Conservation (phyloP, 2,329 filamentous ascomycete species). For the Ophiostoma quercus region DNA sequence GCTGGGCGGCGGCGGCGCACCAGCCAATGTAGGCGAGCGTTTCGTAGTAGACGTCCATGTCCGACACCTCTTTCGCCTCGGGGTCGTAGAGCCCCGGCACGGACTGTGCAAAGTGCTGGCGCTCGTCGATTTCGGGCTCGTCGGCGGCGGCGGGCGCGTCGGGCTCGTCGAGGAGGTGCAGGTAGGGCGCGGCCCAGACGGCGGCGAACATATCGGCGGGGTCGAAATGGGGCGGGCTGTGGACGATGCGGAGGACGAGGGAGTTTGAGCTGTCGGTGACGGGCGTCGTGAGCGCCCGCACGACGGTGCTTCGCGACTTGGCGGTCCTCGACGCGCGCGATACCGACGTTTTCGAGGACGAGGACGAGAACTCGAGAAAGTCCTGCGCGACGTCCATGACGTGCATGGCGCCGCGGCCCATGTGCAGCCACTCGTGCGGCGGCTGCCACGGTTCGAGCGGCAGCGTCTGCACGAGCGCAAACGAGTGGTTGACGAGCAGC, state of each 20-base stretch:
- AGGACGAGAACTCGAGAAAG: neutral
- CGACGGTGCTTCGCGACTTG: too few relatives aligned
- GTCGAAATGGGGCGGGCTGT: constrained; percentile 31
- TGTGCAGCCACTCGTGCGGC: constrained; percentile 35
- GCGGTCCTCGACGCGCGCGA: too few relatives aligned
- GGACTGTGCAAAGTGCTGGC: neutral
- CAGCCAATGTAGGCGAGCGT: constrained; percentile 37
- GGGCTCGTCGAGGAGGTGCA: constrained; percentile 35
- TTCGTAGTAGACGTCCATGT: constrained; percentile 32
- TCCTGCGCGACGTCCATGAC: constrained; percentile 32
- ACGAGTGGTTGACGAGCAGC: constrained; percentile 36
- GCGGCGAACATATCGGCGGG: constrained; percentile 33
- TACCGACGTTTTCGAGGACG: too few relatives aligned
- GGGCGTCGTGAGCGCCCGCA: too few relatives aligned
- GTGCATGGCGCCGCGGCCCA: constrained; percentile 34
- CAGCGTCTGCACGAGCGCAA: constrained; percentile 38
- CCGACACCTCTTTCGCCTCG: neutral
- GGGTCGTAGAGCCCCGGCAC: constrained; percentile 25
- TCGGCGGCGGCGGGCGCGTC: neutral
- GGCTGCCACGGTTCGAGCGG: constrained; percentile 37
- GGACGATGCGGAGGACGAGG: constrained; percentile 3
- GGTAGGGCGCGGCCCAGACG: constrained; percentile 32
- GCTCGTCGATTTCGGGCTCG: constrained; percentile 1
- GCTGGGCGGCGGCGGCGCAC: constrained; percentile 31
- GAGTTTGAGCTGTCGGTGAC: neutral